A percentile compares a stretch with the other conserved stretches of the same genome.
These are phyloP conservation scores for Tulasnella sp. DNA, from an alignment of 768 basidiomycete genomes.

Conservation along the genomic window DNA sequence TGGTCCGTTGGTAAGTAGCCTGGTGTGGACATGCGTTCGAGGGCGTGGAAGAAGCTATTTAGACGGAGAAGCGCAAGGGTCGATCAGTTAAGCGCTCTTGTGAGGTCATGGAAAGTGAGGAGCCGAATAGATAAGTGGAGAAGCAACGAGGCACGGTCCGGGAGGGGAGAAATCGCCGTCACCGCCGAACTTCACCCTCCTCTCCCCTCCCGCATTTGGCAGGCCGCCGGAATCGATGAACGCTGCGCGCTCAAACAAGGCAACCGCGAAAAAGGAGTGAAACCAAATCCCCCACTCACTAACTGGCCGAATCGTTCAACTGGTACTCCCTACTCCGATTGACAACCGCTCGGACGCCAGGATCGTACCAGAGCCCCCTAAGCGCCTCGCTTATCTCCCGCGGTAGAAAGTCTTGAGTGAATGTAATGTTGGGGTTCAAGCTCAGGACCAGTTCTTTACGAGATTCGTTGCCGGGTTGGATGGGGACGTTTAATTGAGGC, in stretches of 20 bases:
- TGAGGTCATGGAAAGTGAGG: too few species aligned
- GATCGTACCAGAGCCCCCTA: conserved; percentile 72
- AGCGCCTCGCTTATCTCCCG: conserved; percentile 71
- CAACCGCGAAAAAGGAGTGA: not conserved
- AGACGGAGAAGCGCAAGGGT: not conserved
- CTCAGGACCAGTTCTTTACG: conserved; percentile 59
- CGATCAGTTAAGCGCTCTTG: not conserved
- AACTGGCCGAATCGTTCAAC: conserved; percentile 90
- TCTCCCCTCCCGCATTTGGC: not conserved
- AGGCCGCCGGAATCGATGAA: not conserved
- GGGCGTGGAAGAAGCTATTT: conserved; percentile 15
- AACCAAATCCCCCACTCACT: conserved; percentile 36
- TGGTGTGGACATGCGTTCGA: conserved; percentile 32
- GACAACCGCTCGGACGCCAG: conserved; percentile 74
- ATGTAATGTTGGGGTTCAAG: conserved; percentile 68
- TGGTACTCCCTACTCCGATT: conserved; percentile 87
- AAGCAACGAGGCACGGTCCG: not conserved
- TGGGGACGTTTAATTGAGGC: conserved; percentile 68
- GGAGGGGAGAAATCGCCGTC: not conserved
- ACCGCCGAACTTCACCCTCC: not conserved
- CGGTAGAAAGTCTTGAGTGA: conserved; percentile 61
- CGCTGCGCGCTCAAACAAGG: not conserved
- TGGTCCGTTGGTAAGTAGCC: conserved; percentile 40
- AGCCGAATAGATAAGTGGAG: not conserved
- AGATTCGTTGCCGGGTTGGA: conserved; percentile 62